These are phyloP conservation scores for Spizellomyces sp. DNA, from an alignment of 192 early-diverging fungal species.

Conservation along the genomic window DNA sequence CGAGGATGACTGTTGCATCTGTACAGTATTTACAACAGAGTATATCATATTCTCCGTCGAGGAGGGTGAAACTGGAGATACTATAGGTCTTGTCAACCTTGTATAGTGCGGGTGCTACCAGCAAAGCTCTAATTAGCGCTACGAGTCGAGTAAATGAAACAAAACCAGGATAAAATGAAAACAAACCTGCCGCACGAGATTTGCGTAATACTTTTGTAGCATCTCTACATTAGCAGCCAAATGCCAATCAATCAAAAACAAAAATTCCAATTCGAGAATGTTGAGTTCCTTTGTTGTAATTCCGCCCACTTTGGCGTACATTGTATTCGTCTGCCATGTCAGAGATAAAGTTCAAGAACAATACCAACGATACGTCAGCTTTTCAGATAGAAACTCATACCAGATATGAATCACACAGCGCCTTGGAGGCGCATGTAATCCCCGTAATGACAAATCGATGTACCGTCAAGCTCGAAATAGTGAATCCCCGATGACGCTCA, in stretches of 20 bases:
- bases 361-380: no score
- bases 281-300: conserved; percentile 92
- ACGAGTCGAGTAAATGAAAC: neutral
- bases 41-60: no score
- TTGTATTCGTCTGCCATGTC: conserved; percentile 75
- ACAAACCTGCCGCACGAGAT: conserved; percentile 73
- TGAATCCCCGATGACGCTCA: conserved; percentile 67
- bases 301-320: conserved; percentile 96
- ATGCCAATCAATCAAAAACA: conserved; percentile 90
- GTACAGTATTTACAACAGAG: no score
- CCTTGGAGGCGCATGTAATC: conserved; percentile 16
- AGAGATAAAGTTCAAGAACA: no score
- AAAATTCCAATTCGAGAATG: conserved; percentile 80
- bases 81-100: neutral
- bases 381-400: conserved; percentile 3
- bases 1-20: no score
- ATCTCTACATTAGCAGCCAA: conserved; percentile 74
- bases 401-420: conserved; percentile 41
- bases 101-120: neutral
- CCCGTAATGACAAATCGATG: conserved; percentile 55
- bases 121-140: neutral
- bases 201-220: conserved; percentile 91
- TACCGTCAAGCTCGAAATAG: conserved; percentile 87
- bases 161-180: neutral
- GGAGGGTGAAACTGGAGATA: no score